Evolutionary conservation across 768 basidiomycete species (phyloP), one percentile per base, ranked within the genome.

Genomic region (Gymnopilus dilepis): DNA sequence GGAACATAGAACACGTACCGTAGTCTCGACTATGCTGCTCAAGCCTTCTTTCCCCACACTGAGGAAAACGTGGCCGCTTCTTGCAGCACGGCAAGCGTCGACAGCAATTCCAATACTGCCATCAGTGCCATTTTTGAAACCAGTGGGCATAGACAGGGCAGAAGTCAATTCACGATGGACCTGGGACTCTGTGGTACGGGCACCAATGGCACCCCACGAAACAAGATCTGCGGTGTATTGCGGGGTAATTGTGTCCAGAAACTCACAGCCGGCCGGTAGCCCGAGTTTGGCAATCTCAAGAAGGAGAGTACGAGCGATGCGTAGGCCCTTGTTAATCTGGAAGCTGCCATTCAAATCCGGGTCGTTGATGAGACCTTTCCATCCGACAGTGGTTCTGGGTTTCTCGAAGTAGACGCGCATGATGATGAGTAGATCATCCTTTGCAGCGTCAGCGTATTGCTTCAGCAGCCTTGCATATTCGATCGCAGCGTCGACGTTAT

Each of bases 371-470:
- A 99, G 86, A 37, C 97, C 97, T 75, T 99, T 99, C 97, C 97
- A 99, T 26, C 97, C 97, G 50, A 99, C 91, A 0, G 97, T 98
- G 6, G 97, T 99, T 30, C 97, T 84, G 1, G 90, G 90, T 70
- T 99, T 99, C 70, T 99, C 97, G 71, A 99, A 99, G 81, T 99
- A 99, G 67, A 98, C 95, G 26, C 95, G 90, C 97, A 99, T 99
- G 67, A 99, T 82, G 69, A 99, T 97, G 75, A 91, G 84, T 31
- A 99, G 83, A 67, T 98, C 97, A 11, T 92, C 89, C 70, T 86
- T 87, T 45, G 91, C 87, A 11, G 76, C 75, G 37, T 95, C 89
- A 6, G 95, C 92, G 70, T 98, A 98, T 37, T 79, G 84, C 60
- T 83, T 85, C 45, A 99, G 82, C 52, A 89, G 81, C 56, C 83